Conservation (phyloP, 2,329 filamentous ascomycete species). For the Verticillium zaregamsianum region DNA sequence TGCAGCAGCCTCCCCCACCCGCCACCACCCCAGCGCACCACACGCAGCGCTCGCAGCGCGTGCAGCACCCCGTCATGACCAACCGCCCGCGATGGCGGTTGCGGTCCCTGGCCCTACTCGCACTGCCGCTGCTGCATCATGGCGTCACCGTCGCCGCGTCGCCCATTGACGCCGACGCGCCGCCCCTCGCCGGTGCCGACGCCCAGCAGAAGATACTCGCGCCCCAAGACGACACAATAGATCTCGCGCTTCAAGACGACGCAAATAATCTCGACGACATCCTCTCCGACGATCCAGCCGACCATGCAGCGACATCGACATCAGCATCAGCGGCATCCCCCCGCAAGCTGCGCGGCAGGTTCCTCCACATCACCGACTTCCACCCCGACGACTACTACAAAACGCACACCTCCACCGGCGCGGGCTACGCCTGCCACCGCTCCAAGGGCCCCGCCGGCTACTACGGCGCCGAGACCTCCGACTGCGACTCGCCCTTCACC, state of each 20-base stretch:
- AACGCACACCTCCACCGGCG: slow-evolving; percentile 65
- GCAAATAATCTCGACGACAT: too few species aligned
- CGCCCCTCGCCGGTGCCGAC: not conserved
- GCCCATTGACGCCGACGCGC: not conserved
- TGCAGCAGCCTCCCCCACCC: not conserved
- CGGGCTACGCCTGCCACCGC: slow-evolving; percentile 72
- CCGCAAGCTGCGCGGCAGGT: slow-evolving; percentile 63
- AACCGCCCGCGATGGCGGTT: not conserved
- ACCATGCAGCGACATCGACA: not conserved
- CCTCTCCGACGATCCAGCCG: not conserved
- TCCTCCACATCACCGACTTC: slow-evolving; percentile 89
- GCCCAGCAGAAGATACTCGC: slow-evolving; percentile 10
- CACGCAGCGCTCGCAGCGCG: not conserved
- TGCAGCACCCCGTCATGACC: not conserved
- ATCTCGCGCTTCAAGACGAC: slow-evolving; percentile 4
- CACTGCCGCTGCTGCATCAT: not conserved
- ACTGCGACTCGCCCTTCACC: slow-evolving; percentile 79
- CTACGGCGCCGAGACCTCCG: slow-evolving; percentile 81
- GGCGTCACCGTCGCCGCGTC: not conserved
- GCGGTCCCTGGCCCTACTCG: not conserved
- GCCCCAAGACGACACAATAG: not conserved
- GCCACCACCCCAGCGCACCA: not conserved
- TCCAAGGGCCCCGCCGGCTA: slow-evolving; percentile 71
- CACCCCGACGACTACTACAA: slow-evolving; percentile 90
- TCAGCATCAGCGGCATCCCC: slow-evolving; percentile 13